A percentile compares a stretch with the other conserved stretches of the same genome.
Conservation (phyloP, 768 basidiomycete species). For the Saitozyma sp. region DNA sequence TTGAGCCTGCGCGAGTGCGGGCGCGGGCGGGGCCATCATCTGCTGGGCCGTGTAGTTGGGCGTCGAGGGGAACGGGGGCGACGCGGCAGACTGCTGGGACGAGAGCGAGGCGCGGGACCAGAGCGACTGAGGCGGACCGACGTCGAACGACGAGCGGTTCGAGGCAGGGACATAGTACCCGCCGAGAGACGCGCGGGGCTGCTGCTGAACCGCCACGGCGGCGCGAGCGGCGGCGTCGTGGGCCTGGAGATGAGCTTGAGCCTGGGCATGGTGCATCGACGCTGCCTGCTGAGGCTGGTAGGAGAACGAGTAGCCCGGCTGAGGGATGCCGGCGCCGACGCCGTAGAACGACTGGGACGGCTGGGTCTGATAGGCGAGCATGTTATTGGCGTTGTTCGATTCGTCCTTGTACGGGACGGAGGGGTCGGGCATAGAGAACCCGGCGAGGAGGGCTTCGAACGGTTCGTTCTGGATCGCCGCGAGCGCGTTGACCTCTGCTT, state of each 20-base stretch:
- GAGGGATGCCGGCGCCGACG: neutral
- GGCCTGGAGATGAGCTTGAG: constrained; percentile 40
- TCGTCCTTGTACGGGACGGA: neutral
- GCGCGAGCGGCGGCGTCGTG: constrained; percentile 26
- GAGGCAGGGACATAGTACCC: neutral
- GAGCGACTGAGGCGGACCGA: neutral
- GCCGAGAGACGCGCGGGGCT: neutral
- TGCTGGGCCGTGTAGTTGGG: no score
- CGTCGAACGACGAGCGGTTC: neutral
- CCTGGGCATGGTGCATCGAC: constrained; percentile 27
- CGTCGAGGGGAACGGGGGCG: neutral
- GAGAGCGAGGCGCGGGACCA: neutral
- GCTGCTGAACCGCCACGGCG: neutral
- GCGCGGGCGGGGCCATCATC: neutral
- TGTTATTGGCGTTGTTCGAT: constrained; percentile 14
- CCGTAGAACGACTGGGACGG: constrained; percentile 5
- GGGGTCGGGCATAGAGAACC: constrained; percentile 22
- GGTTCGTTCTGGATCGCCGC: constrained; percentile 1
- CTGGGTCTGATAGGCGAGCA: constrained; percentile 29
- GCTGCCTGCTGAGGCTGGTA: constrained; percentile 24
- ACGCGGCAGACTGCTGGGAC: neutral
- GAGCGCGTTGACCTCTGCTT: constrained; percentile 22
- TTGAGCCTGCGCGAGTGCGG: neutral
- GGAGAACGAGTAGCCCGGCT: constrained; percentile 12
- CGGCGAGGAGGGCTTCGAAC: constrained; percentile 23